These are phyloP conservation scores for Candida lessepsii DNA, from an alignment of 805 yeast species.

Conservation along the genomic window DNA sequence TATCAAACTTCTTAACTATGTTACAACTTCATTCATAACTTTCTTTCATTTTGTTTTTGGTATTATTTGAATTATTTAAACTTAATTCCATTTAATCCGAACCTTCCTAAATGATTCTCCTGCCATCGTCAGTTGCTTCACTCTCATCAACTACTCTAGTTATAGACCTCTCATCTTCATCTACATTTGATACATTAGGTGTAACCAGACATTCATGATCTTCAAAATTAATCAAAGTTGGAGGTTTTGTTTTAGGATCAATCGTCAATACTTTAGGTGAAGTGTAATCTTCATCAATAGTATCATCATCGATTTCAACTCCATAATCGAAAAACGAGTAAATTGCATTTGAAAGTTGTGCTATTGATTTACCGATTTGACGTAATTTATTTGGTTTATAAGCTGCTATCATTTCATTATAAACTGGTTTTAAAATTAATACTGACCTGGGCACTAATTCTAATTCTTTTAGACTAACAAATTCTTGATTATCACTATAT, in stretches of 20 bases:
- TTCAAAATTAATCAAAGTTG: constrained; percentile 14
- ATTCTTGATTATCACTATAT: constrained; percentile 51
- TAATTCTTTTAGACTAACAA: constrained; percentile 47
- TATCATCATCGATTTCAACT: constrained; percentile 19
- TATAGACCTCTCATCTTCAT: neutral
- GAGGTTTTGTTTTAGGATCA: constrained; percentile 5
- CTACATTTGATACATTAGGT: neutral
- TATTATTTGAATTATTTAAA: no score
- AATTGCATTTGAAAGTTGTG: constrained; percentile 27
- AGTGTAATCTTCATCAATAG: constrained; percentile 3
- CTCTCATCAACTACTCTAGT: constrained; percentile 13
- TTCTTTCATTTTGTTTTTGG: no score
- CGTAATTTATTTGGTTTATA: constrained; percentile 12
- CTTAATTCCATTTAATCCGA: no score
- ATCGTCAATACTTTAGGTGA: constrained; percentile 15
- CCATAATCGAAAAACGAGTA: constrained; percentile 45
- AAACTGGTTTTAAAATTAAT: constrained; percentile 65
- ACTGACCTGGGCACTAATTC: constrained; percentile 73
- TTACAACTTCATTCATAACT: no score
- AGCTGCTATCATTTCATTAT: constrained; percentile 21
- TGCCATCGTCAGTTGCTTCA: no score
- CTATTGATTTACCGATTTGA: constrained; percentile 11
- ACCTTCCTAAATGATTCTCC: no score
- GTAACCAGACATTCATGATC: neutral
- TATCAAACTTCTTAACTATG: no score